phyloP scores from a whole-genome alignment of 2,329 filamentous ascomycete genomes.

The Fusarium nisikadoi region DNA sequence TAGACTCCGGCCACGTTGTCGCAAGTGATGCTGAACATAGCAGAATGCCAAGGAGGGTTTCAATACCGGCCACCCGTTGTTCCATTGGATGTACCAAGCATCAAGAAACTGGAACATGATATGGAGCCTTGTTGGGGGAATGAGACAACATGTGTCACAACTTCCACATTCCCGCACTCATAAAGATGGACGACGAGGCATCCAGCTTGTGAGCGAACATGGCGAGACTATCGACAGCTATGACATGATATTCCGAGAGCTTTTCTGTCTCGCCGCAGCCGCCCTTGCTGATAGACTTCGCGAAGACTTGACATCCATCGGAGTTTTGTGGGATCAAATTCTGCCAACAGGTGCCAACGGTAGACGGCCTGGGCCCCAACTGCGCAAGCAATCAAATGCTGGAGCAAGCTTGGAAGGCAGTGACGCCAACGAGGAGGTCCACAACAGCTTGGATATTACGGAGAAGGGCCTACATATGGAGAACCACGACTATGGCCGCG shows the following conservation, averaged over 20 bases:
- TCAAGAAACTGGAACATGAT: slow-evolving; percentile 81
- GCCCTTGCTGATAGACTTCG: slow-evolving; percentile 76
- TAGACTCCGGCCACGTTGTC: background rate
- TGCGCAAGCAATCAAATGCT: slow-evolving; percentile 29
- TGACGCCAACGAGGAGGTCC: slow-evolving; percentile 29
- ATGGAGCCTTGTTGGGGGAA: slow-evolving; percentile 73
- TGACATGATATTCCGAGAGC: slow-evolving; percentile 80
- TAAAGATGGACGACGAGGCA: slow-evolving; percentile 41
- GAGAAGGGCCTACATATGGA: slow-evolving; percentile 53
- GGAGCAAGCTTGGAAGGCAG: slow-evolving; percentile 22
- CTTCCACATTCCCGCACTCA: slow-evolving; percentile 49
- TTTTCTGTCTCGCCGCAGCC: slow-evolving; percentile 83
- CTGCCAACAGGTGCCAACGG: slow-evolving; percentile 67
- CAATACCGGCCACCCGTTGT: slow-evolving; percentile 79
- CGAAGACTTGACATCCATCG: slow-evolving; percentile 70
- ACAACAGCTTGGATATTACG: slow-evolving; percentile 48
- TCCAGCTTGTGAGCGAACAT: slow-evolving; percentile 63
- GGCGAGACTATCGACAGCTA: slow-evolving; percentile 74
- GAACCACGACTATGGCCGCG: slow-evolving; percentile 66
- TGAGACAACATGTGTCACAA: slow-evolving; percentile 75
- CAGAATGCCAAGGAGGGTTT: slow-evolving; percentile 74
- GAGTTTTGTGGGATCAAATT: slow-evolving; percentile 80
- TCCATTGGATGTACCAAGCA: slow-evolving; percentile 88
- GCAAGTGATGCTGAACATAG: slow-evolving; percentile 27
- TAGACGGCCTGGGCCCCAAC: slow-evolving; percentile 31